Evolutionary conservation across 2,329 filamentous ascomycete genomes (phyloP), one percentile per base, ranked within the genome.

Genomic region (Clathrospora elynae): DNA sequence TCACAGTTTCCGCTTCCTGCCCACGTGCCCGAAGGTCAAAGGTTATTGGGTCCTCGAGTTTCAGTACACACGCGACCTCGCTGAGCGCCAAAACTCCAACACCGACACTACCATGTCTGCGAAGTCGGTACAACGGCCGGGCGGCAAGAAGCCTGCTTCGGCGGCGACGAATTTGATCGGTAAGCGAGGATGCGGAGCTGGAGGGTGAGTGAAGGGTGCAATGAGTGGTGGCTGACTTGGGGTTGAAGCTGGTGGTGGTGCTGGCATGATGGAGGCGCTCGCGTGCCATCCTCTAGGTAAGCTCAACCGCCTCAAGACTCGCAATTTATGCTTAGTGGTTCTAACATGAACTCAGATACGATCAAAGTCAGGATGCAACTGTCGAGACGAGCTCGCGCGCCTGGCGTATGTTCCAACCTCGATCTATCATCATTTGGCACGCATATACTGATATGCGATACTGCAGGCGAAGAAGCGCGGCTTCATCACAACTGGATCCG

Each of bases 281-380:
- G 90, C 78, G 39, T 99, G 93, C 73, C 93, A 99, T 78, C 93
- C 93, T 51, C 81, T 97, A 46, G 88, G 88, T 92, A 80, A 62
- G 79, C 60, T 11, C 17, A 36, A 37, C 45, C n/a, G n/a, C n/a
- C 24, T 14, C 26, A 29, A 9, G 2, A 20, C 16, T 11, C 17
- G 17, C 23, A 6, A 4, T 2, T 7, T 5, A 6, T 32, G 16
- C 2, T 13, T 19, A 1, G 13, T n/a, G 20, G 3, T 9, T 18
- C 61, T 69, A 20, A 71, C 30, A 41, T 20, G 10, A 32, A 3
- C n/a, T n/a, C 47, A 88, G 90, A 96, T 73, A 96, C 91, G 47
- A 95, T 97, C 78, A 96, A 99, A 81, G 93, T 99, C 51, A 90
- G 93, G 61, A 99, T 99, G 95, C 93, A 99, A 76, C 86, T 99